Evolutionary conservation across 2,329 filamentous ascomycete genomes (phyloP).

Genomic region (Ceratocystis papillata): DNA sequence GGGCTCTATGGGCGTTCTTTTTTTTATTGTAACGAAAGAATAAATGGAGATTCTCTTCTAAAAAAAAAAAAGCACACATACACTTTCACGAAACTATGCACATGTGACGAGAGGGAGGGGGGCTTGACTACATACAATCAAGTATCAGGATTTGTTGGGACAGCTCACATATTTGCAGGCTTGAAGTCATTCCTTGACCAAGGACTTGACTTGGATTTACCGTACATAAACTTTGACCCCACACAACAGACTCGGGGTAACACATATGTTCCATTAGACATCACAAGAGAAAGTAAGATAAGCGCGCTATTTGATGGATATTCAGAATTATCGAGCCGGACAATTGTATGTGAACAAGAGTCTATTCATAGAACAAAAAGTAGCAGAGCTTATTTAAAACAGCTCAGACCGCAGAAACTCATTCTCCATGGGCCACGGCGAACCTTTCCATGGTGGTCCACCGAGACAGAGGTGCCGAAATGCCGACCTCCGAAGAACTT

Average conservation of each 20-base stretch:
- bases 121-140: background rate
- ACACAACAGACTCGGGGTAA: background rate
- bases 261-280: background rate
- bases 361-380: background rate
- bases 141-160: too few relatives aligned
- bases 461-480: slow-evolving; percentile 41
- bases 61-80: slow-evolving; percentile 22
- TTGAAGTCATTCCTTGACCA: background rate
- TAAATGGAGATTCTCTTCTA: slow-evolving; percentile 24
- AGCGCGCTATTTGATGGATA: background rate
- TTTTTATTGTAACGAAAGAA: slow-evolving; percentile 24
- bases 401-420: slow-evolving; percentile 41
- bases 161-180: too few relatives aligned
- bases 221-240: background rate
- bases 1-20: slow-evolving; percentile 25
- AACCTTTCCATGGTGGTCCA: slow-evolving; percentile 36
- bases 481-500: slow-evolving; percentile 40
- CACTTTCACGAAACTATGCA: slow-evolving; percentile 22
- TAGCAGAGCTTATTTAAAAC: slow-evolving; percentile 35
- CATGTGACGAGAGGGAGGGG: background rate
- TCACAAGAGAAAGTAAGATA: background rate
- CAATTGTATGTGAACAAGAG: background rate
- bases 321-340: background rate
- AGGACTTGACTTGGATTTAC: background rate
- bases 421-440: slow-evolving; percentile 43